Base-by-base conservation (phyloP, 495 filamentous ascomycete species). In the Hyaloscypha bicolor region DNA sequence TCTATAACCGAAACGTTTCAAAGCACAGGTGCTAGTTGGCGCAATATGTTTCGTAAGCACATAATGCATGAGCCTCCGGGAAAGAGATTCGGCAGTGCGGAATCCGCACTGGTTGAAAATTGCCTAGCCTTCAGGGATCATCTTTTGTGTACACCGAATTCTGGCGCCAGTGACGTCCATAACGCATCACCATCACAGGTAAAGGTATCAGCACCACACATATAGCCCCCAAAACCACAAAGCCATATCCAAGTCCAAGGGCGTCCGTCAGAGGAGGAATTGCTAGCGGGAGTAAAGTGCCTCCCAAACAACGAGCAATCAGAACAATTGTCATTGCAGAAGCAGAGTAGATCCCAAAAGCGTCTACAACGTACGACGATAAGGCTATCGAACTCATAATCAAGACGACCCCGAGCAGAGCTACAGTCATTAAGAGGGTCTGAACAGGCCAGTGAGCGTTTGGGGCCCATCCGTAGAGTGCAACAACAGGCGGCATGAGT, bases 251-350 rank as follows among this genome's bases (percentile, higher is more conserved):
- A 65, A 82, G 84, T 14, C 84, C 86, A 32, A 83, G 74, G 22
- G 35, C 68, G 5, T 76, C 72, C 2, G 79, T 72, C 29, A 88
- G 69, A 8, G 83, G 82, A 2, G 68, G 76, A 9, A 80, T 75
- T 1, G 79, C 72, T 60, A 87, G 74, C 2, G 86, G 86, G 42
- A 88, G 59, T 29, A 87, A 77, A 0, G 86, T 87, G 25, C 82
- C 78, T 70, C 79, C 80, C 6, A 88, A 72, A 68, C 84, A 87
- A 33, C 86, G 74, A 25, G 76, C 75, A 30, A 88, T 81, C 42
- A 87, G 82, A 31, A 86, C 73, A 0, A 80, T 80, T 2, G 86
- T 87, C 79, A 87, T 78, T 3, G 85, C 86, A 19, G 80, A 84
- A 0, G 86, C 85, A 6, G 82, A 79, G 69, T 82, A 86, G 14